Evolutionary conservation across 345 rosid genomes (phyloP), one percentile per base, ranked within the genome.

Genomic region (Aquilaria malaccensis): DNA sequence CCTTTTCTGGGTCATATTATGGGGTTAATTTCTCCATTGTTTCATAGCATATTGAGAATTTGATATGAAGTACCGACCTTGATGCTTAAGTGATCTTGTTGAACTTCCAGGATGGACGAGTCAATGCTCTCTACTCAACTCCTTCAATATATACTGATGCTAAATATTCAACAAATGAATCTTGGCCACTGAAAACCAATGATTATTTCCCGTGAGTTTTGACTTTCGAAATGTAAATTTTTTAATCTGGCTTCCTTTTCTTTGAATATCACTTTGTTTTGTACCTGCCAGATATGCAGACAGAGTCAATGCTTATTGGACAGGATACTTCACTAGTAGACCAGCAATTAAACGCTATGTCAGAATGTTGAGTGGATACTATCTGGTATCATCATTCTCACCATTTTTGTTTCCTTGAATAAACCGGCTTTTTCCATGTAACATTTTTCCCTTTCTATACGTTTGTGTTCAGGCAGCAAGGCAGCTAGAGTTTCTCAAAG

Each of bases 61-160:
- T 4, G 4, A 37, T 9, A 0, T 37, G 43, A 37, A 56, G 46
- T 33, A 37, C 5, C 45, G 61, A 30, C 31, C 50, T 22, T 66
- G 47, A 48, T 1, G 46, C 58, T 47, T 59, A 45, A 60, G 53
- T 64, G 50, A 30, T 62, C 66, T 65, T 14, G 33, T 61, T 64
- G 49, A 43, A 45, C 50, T 72, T 67, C 32, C 74, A 94, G 99
- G 99, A 94, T 71, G 97, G 99, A 57, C 99, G 95, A 63, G 79
- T 94, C 66, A 93, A 94, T 81, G 96, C 90, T 70, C 80, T 94
- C 56, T 90, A 94, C 76, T 94, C 97, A 56, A 90, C 96, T 50
- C 99, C 99, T 45, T 94, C 99, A 70, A 82, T 94, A 68, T 94
- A 94, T 62, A 94, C 96, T 10, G 97, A 94, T 80, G 99, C 97